Evolutionary conservation across 2,329 filamentous ascomycete species (phyloP).

Genomic region (Thielaviopsis populi): DNA sequence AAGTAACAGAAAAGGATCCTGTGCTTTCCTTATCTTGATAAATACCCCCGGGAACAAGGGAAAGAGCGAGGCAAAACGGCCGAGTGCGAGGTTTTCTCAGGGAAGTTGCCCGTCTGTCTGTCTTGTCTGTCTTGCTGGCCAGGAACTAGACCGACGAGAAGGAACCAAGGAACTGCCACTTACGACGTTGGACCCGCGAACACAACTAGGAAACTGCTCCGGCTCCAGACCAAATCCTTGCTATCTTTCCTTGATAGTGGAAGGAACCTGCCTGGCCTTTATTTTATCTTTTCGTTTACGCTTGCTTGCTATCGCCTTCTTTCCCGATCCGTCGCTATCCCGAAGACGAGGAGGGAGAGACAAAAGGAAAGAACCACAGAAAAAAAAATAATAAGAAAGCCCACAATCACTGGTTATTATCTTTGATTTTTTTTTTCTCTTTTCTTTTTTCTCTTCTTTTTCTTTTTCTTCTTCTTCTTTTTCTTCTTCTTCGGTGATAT

Average conservation of each 20-base stretch:
- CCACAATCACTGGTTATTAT: neutral
- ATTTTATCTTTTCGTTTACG: neutral
- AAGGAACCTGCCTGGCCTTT: neutral
- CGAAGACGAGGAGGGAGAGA: neutral
- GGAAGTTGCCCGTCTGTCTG: neutral
- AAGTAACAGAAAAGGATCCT: neutral
- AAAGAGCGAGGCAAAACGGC: neutral
- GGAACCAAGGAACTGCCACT: neutral
- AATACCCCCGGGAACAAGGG: neutral
- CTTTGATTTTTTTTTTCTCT: conserved; percentile 21
- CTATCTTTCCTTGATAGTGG: neutral
- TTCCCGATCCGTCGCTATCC: neutral
- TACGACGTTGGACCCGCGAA: neutral
- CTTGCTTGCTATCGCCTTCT: neutral
- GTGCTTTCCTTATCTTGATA: neutral
- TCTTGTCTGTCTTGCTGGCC: neutral
- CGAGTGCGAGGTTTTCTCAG: neutral
- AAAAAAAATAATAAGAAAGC: neutral
- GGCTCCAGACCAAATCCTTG: neutral
- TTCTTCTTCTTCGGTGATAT: neutral
- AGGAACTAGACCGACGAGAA: neutral
- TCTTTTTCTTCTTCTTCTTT: neutral
- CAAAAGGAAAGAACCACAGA: neutral
- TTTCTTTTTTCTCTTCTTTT: neutral
- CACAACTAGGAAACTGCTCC: neutral